phyloP scores from a whole-genome alignment of 2,329 filamentous ascomycete genomes.

The Fusarium siculi region DNA sequence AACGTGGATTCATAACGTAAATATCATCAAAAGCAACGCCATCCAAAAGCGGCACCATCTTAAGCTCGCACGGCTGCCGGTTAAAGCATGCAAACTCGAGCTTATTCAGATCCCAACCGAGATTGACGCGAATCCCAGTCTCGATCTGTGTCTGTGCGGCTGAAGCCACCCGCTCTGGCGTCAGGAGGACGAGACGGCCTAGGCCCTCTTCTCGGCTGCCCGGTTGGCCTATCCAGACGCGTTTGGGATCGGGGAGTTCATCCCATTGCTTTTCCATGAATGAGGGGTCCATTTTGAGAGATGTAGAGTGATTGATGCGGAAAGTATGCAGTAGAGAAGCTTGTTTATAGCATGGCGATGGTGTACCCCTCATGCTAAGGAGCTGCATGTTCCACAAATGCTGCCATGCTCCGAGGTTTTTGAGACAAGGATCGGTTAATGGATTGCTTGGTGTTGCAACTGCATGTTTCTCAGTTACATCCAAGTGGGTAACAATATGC shows the following conservation, averaged over 20 bases:
- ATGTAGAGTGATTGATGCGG: not conserved
- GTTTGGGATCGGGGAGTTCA: slow-evolving; percentile 57
- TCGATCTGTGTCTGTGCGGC: slow-evolving; percentile 61
- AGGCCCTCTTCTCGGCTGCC: slow-evolving; percentile 62
- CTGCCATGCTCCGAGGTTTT: not conserved
- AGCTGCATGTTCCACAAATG: not conserved
- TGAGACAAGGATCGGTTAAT: not conserved
- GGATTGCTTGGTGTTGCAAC: not conserved
- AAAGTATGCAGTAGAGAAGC: not conserved
- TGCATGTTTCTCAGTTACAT: not conserved
- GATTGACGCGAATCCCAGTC: slow-evolving; percentile 61
- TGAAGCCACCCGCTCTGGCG: slow-evolving; percentile 59
- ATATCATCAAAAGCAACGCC: slow-evolving; percentile 61
- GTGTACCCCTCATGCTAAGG: not conserved
- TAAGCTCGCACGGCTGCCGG: slow-evolving; percentile 61
- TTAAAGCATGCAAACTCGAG: slow-evolving; percentile 65
- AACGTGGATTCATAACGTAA: slow-evolving; percentile 58
- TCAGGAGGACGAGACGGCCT: slow-evolving; percentile 62
- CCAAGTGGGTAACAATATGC: not conserved
- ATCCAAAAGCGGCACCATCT: slow-evolving; percentile 59
- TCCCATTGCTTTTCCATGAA: slow-evolving; percentile 32
- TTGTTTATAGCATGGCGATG: slow-evolving; percentile 13
- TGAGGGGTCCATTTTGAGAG: slow-evolving; percentile 16
- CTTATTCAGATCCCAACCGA: slow-evolving; percentile 67
- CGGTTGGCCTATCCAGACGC: slow-evolving; percentile 59